Evolutionary conservation across 768 basidiomycete species (phyloP).

Genomic region (Suillus weaverae): DNA sequence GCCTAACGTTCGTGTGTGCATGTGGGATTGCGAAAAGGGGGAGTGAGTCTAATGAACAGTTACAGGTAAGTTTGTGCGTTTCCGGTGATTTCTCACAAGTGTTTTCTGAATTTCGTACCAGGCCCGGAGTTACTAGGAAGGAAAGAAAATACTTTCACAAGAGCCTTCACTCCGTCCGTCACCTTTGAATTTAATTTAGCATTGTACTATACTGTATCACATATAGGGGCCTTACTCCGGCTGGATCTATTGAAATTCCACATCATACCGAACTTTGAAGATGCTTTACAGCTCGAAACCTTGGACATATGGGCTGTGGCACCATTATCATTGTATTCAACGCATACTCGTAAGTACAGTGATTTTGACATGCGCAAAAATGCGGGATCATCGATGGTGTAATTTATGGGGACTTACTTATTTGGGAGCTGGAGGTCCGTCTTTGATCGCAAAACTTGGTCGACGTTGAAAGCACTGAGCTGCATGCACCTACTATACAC

Average conservation of each 20-base stretch:
- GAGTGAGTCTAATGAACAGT: not conserved
- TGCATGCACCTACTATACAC: not conserved
- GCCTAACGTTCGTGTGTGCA: not conserved
- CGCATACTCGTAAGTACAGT: no score
- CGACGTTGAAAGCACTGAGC: not conserved
- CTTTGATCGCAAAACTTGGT: not conserved
- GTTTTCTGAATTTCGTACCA: not conserved
- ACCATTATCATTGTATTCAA: no score
- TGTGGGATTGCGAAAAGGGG: not conserved
- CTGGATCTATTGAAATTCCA: no score
- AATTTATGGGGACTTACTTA: not conserved
- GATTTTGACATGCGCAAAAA: no score
- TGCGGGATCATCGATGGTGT: not conserved
- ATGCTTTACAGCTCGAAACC: no score
- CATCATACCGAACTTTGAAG: no score
- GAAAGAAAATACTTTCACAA: not conserved
- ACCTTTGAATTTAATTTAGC: not conserved
- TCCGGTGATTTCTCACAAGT: not conserved
- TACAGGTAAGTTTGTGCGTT: not conserved
- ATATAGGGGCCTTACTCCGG: not conserved
- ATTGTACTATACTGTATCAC: not conserved
- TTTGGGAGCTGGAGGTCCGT: not conserved
- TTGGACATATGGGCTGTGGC: no score
- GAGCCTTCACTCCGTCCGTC: no score
- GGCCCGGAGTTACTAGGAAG: no score